Conservation (phyloP, 495 filamentous ascomycete genomes). For the Talaromyces proteolyticus region DNA sequence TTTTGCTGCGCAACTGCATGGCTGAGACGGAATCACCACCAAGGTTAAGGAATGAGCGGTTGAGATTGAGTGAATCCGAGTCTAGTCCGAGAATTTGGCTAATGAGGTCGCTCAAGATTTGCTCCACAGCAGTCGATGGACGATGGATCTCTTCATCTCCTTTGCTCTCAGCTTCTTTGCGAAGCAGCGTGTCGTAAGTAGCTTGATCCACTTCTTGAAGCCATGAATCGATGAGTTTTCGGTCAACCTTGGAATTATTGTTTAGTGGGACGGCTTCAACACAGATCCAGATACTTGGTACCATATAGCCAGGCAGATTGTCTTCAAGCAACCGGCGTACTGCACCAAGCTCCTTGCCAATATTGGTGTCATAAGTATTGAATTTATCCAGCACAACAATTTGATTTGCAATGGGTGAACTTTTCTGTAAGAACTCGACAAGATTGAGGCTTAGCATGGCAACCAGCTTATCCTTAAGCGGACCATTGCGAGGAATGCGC, state of each 20-base stretch:
- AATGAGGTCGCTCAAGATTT: constrained; percentile 28
- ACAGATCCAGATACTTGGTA: neutral
- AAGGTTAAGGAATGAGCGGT: constrained; percentile 46
- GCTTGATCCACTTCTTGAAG: constrained; percentile 10
- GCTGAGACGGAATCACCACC: constrained; percentile 55
- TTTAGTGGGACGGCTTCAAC: constrained; percentile 24
- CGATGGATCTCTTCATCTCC: too few species aligned
- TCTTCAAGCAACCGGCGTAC: too few species aligned
- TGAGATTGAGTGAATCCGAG: constrained; percentile 25
- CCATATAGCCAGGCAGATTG: constrained; percentile 4
- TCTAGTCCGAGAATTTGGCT: constrained; percentile 21
- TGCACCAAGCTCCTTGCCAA: constrained; percentile 7
- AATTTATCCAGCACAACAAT: too few species aligned
- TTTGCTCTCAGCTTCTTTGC: constrained; percentile 4
- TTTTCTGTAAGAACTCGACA: too few species aligned
- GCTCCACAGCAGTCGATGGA: constrained; percentile 10
- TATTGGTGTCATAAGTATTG: too few species aligned
- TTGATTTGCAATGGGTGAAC: too few species aligned
- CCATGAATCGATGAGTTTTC: too few species aligned
- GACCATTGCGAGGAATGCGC: neutral
- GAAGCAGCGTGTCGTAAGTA: constrained; percentile 3
- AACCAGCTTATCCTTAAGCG: neutral
- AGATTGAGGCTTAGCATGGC: neutral
- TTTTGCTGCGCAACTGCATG: constrained; percentile 36
- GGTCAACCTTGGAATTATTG: constrained; percentile 27